These are phyloP conservation scores for Pascua guehoae DNA, from an alignment of 1,284 basidiomycete genomes.

Conservation along the genomic window DNA sequence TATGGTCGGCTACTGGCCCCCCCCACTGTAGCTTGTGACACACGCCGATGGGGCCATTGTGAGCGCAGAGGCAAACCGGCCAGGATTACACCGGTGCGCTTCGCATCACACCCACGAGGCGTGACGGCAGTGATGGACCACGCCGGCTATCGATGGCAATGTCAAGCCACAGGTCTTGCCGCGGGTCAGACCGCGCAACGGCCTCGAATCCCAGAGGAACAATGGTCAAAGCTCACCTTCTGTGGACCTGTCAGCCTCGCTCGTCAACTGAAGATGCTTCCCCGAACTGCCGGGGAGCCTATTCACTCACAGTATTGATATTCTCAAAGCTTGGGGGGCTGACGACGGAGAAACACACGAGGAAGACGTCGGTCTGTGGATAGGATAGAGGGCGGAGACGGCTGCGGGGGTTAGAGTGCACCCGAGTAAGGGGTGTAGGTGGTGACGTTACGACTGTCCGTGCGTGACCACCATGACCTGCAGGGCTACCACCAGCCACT, in stretches of 20 bases:
- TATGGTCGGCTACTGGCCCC: not conserved
- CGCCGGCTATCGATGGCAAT: too few relatives aligned
- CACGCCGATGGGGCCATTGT: not conserved
- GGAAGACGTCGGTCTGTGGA: slow-evolving; percentile 98
- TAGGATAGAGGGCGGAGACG: slow-evolving; percentile 95
- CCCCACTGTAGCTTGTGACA: not conserved
- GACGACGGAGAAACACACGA: slow-evolving; percentile 98
- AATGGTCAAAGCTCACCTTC: slow-evolving; percentile 63
- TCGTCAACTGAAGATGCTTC: not conserved
- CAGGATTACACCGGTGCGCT: too few relatives aligned
- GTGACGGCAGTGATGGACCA: too few relatives aligned
- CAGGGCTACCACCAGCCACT: not conserved
- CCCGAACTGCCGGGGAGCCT: too few relatives aligned
- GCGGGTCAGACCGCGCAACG: too few relatives aligned
- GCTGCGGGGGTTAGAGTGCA: slow-evolving; percentile 53
- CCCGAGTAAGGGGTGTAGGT: not conserved
- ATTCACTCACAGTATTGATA: slow-evolving; percentile 32
- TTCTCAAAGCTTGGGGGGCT: slow-evolving; percentile 94
- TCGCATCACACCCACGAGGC: too few relatives aligned
- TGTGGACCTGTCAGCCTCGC: not conserved
- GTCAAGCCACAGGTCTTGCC: too few relatives aligned
- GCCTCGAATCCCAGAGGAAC: slow-evolving; percentile 30
- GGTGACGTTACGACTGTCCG: not conserved
- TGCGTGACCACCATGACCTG: not conserved
- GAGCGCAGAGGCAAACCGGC: too few relatives aligned